Evolutionary conservation across 164 flowering plant genomes (phyloP), one percentile per base, ranked within the genome.

Genomic region (Buxus sempervirens): DNA sequence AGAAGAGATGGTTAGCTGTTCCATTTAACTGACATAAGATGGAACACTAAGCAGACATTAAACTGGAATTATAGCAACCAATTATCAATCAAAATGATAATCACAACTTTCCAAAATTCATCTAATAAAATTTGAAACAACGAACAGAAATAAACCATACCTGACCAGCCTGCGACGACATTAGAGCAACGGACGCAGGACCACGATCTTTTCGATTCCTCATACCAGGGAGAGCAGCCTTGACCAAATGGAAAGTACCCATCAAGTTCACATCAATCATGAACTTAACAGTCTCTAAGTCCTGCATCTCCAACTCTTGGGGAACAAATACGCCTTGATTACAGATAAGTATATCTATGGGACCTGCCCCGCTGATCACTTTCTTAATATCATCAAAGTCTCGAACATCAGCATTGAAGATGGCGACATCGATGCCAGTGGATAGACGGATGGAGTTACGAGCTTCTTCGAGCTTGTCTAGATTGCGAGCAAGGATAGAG

Each of bases 381-480:
- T 21, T 57, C 68, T 55, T 27, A 0, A 90, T 85, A 20, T 86
- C 86, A 0, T 83, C 91, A 65, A 60, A 84, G 38, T 32, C 38
- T 32, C 38, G 38, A 32, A 32, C 38, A 32, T 32, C 38, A 32
- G 38, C 38, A 32, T 86, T 72, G 74, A 75, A 82, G n/a, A 78
- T 66, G 18, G 80, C 58, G 56, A 83, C 93, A 13, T 87, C 38
- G 7, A 32, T 32, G 38, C 38, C 38, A 32, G 38, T 32, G 38
- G 38, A 32, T 3, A 32, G 38, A 45, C 73, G 84, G 70, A 91
- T 87, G n/a, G 90, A 66, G 8, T 76, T 54, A 70, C 71, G 69
- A 32, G 97, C 94, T 36, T 89, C 90, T 61, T 84, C 84, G 24
- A 94, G 90, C 79, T 82, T 87, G 12, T 60, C 38, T 32, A 3